phyloP scores from a whole-genome alignment of 2,329 filamentous ascomycete genomes.

The Verticillium isaacii region DNA sequence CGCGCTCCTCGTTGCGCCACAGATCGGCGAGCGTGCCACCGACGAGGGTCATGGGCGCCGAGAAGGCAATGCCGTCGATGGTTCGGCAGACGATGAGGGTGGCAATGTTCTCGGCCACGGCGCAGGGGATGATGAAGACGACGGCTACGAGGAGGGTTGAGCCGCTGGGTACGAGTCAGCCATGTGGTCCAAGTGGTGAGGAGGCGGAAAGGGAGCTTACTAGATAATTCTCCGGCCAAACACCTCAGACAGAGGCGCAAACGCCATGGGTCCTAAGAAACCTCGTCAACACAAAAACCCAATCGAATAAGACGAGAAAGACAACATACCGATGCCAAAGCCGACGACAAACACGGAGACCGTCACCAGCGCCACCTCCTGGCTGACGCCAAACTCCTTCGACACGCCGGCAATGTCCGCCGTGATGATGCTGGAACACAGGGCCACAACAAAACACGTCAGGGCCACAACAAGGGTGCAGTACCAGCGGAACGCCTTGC shows the following conservation, averaged over 20 bases:
- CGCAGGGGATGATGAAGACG: constrained; percentile 76
- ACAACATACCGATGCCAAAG: constrained; percentile 65
- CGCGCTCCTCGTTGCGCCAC: constrained; percentile 80
- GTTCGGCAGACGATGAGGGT: constrained; percentile 72
- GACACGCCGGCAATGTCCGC: constrained; percentile 64
- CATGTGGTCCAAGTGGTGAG: background rate
- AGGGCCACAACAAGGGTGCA: constrained; percentile 79
- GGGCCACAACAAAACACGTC: constrained; percentile 71
- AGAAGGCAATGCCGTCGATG: constrained; percentile 80
- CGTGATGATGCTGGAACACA: constrained; percentile 71
- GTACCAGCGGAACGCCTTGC: constrained; percentile 73
- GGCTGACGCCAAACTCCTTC: constrained; percentile 60
- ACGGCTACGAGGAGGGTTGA: constrained; percentile 66
- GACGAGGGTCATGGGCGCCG: constrained; percentile 80
- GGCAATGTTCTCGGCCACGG: constrained; percentile 68
- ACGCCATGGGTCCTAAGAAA: constrained; percentile 62
- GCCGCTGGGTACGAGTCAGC: constrained; percentile 26
- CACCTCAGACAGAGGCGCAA: constrained; percentile 74
- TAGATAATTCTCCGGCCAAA: constrained; percentile 70
- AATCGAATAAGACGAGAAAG: background rate
- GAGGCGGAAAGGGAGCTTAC: constrained; percentile 21
- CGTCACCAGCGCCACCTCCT: constrained; percentile 67
- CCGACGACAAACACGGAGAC: constrained; percentile 77
- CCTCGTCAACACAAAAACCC: constrained; percentile 4
- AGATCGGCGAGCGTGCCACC: constrained; percentile 78